Evolutionary conservation across 371 early-diverging fungal genomes (phyloP), one percentile per base, ranked within the genome.

Genomic region (Mortierella sp.): DNA sequence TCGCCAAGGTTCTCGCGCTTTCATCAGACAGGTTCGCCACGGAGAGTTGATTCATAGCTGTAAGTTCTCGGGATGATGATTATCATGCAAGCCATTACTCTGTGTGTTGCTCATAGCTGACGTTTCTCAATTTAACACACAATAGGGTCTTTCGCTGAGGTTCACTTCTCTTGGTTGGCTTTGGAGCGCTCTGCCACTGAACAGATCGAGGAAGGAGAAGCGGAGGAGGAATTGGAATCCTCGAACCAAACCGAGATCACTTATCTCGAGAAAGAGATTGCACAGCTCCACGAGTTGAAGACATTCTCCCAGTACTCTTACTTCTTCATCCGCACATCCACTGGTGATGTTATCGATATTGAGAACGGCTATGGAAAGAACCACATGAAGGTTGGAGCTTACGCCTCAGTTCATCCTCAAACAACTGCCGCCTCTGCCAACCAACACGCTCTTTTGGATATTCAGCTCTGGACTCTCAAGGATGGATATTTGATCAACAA

Each of bases 401-500:
- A 70, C 24, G 79, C 79, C 41, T 36, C 70, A 13, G 63, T 78
- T n/a, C 79, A 78, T 59, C 79, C 79, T 45, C 79, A 78, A 66
- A 73, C 79, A 28, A 73, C 70, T 28, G 69, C 79, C 11, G 79
- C 79, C 52, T 78, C 79, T 5, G 66, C 74, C 67, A 78, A 62
- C 60, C 79, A 78, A 74, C 79, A 78, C 41, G 73, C 79, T 33
- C 43, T 78, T 22, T 58, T 78, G 55, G 79, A 78, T 38, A 72
- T 78, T 38, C 88, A 89, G 68, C 79, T 88, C 55, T 89, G 90
- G 90, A 73, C 78, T 8, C 86, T 84, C 58, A 67, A 81, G 41
- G 82, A 88, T 45, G 87, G 88, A 19, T 83, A 87, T 70, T 69
- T 89, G 76, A 83, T 88, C 67, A 89, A 89, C 66, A 86, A 80